Conservation (phyloP, 1,139 yeast species). For the Yamadazyma sp. region DNA sequence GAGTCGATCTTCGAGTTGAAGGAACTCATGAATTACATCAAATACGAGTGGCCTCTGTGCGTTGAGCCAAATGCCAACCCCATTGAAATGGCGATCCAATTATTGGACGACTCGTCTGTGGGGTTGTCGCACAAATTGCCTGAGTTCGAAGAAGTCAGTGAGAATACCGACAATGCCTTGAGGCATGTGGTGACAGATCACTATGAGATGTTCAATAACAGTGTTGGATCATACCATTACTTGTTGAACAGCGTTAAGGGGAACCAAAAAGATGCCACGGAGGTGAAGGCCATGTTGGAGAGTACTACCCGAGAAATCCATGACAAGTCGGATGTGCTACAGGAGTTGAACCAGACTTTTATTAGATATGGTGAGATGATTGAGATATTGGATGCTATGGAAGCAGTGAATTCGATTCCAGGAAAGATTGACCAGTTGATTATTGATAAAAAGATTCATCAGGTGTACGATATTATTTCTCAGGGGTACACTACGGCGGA, state of each 20-base stretch:
- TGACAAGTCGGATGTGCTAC: conserved; percentile 54
- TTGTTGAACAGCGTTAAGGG: conserved; percentile 56
- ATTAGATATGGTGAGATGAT: conserved; percentile 66
- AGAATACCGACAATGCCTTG: conserved; percentile 56
- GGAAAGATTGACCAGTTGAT: conserved; percentile 64
- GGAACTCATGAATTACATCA: conserved; percentile 36
- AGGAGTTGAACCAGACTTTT: conserved; percentile 65
- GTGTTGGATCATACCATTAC: conserved; percentile 73
- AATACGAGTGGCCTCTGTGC: conserved; percentile 50
- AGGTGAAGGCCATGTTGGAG: conserved; percentile 52
- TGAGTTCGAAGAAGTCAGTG: conserved; percentile 56
- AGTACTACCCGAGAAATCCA: conserved; percentile 53
- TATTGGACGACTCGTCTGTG: conserved; percentile 82
- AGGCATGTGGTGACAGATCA: conserved; percentile 77
- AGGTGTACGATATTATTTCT: conserved; percentile 64
- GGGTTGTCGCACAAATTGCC: conserved; percentile 74
- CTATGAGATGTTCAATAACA: conserved; percentile 80
- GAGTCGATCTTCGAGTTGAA: conserved; percentile 39
- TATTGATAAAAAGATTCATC: conserved; percentile 64
- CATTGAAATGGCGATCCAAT: conserved; percentile 75
- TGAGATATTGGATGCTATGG: conserved; percentile 69
- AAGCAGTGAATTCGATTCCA: conserved; percentile 59
- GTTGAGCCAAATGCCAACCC: conserved; percentile 47
- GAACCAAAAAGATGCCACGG: conserved; percentile 54
- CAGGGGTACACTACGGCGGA: conserved; percentile 58